Base-by-base conservation (phyloP, 2,329 filamentous ascomycete genomes). In the Sarocladiaceae sp. region DNA sequence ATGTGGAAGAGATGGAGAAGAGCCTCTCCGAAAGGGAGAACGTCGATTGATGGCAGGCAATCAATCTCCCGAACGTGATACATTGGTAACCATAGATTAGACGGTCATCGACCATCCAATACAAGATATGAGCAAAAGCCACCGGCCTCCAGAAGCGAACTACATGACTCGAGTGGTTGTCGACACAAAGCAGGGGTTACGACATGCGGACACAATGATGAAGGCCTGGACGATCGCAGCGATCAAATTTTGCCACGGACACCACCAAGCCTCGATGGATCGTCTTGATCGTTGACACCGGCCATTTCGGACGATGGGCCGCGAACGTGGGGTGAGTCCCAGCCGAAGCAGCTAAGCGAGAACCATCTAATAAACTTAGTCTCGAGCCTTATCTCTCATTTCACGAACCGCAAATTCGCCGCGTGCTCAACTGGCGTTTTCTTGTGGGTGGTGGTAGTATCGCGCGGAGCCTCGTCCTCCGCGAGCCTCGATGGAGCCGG, bases 1-100 rank as follows among this genome's bases (percentile, higher is more conserved):
- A 64, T 26, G 61, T 63, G 3, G 58, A 58, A 16, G 49, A 54
- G 45, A 45, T 67, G 42, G 63, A 65, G 48, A 50, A 50, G 37
- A 54, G 51, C 20, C 21, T 41, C 23, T 16, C 26, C n/a, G 37
- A 41, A 18, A 41, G 37, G 37, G 37, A 41, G 4, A 41, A 41
- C 15, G 23, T 41, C 15, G 37, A 41, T 19, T 41, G 23, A 41
- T 12, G 20, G n/a, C n/a, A n/a, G n/a, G n/a, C n/a, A n/a, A n/a
- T n/a, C n/a, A n/a, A n/a, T n/a, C n/a, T n/a, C n/a, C n/a, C n/a
- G n/a, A n/a, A n/a, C n/a, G n/a, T n/a, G n/a, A n/a, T n/a, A n/a
- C n/a, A n/a, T n/a, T n/a, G n/a, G n/a, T n/a, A n/a, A n/a, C n/a
- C n/a, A n/a, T n/a, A n/a, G n/a, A n/a, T n/a, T n/a, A n/a, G n/a